These are phyloP conservation scores for Camptophora hylomeconis DNA, from an alignment of 2,329 filamentous ascomycete genomes.

Conservation along the genomic window DNA sequence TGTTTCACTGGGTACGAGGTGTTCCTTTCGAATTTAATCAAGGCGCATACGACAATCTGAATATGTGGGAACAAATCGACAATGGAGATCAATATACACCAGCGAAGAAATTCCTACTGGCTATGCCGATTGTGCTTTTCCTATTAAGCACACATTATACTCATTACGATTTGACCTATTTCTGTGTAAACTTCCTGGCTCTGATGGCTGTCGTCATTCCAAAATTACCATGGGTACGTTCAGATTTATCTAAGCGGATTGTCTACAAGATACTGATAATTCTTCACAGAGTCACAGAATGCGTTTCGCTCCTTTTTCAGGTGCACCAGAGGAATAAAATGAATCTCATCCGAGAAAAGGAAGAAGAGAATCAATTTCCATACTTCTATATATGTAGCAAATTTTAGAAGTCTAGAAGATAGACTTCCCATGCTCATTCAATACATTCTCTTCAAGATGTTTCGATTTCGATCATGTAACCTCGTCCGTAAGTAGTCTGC, in stretches of 20 bases:
- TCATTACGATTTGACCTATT: slow-evolving; percentile 93
- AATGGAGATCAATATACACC: slow-evolving; percentile 98
- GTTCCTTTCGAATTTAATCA: slow-evolving; percentile 98
- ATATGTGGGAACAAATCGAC: slow-evolving; percentile 99
- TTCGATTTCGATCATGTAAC: too few relatives aligned
- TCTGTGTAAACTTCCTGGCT: slow-evolving; percentile 91
- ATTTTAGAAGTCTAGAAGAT: too few relatives aligned
- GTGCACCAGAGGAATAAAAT: slow-evolving; percentile 4
- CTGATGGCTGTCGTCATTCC: slow-evolving; percentile 88
- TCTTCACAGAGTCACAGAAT: slow-evolving; percentile 4
- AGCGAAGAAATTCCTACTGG: slow-evolving; percentile 94
- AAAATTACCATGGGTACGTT: slow-evolving; percentile 53
- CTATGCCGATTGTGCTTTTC: slow-evolving; percentile 87
- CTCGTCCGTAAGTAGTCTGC: too few relatives aligned
- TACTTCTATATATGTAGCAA: too few relatives aligned
- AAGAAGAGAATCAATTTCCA: too few relatives aligned
- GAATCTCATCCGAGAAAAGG: too few relatives aligned
- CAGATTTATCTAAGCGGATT: too few relatives aligned
- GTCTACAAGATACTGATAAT: neutral
- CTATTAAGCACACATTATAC: slow-evolving; percentile 97
- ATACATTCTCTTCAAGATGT: too few relatives aligned
- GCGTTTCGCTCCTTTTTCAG: slow-evolving; percentile 5
- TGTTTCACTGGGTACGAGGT: slow-evolving; percentile 98
- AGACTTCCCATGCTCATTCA: too few relatives aligned
- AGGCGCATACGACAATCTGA: slow-evolving; percentile 96